Base-by-base conservation (phyloP, 2,329 filamentous ascomycete genomes). In the Trichoderma guizhouense region DNA sequence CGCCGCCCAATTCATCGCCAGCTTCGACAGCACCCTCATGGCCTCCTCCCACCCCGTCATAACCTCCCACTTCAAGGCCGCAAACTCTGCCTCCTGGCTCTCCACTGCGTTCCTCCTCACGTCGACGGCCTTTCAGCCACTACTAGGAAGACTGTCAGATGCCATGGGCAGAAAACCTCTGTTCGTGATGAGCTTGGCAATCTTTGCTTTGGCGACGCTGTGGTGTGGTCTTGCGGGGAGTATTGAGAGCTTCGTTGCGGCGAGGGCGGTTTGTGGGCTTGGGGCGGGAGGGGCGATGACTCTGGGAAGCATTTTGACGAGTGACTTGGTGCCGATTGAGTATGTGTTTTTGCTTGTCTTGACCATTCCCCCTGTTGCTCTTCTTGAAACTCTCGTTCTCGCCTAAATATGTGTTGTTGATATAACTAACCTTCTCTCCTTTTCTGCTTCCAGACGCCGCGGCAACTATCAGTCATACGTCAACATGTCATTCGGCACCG, bases 1-100 rank as follows among this genome's bases (percentile, higher is more conserved):
- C 73, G 78, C 86, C n/a, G 84, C 85, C 5, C 88, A 88, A 76
- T 87, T 91, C 73, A 83, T 90, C 18, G 82, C 84, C 39, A 89
- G 85, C 78, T 95, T 95, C 77, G 93, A 95, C 82, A 87, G 88
- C 12, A 95, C 92, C 5, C 87, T 95, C 75, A 94, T 95, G 92
- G 92, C 92, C 5, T 93, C 92, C 3, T 91, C 88, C 55, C 93
- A 96, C 79, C 92, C 93, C 0, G 91, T 93, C 71, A 94, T 95
- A 73, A 94, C 92, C 0, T 94, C 92, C 0, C 90, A 95, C 79
- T 95, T 95, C 80, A 84, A 90, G 73, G 88, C 91, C 63, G 92
- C 92, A 36, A 94, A 95, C 79, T 89, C 89, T 61, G 93, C 93
- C 3, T 94, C 92, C 2, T 96, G 93, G 93, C 85, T 95, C 5